Conservation (phyloP, 2,329 filamentous ascomycete genomes). For the Talaromyces atroroseus region DNA sequence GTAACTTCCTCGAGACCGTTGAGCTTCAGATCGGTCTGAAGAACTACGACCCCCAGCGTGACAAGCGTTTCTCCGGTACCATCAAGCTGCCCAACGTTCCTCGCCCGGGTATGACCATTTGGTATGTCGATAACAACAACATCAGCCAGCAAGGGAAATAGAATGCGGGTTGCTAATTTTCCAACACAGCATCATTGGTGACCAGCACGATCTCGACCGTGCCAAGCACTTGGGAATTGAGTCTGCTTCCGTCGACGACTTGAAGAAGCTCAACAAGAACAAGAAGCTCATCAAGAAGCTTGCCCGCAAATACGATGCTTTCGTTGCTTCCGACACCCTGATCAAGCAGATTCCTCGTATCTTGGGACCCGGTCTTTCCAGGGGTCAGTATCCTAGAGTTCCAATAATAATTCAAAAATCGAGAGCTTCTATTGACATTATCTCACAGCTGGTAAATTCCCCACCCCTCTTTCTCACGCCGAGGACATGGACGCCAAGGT, state of each 20-base stretch:
- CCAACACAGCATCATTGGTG: slow-evolving; percentile 65
- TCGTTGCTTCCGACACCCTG: slow-evolving; percentile 91
- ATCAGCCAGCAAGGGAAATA: neutral
- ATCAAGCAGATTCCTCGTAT: slow-evolving; percentile 99
- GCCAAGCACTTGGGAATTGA: slow-evolving; percentile 98
- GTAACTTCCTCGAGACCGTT: slow-evolving; percentile 94
- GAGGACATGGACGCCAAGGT: slow-evolving; percentile 94
- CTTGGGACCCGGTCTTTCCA: slow-evolving; percentile 95
- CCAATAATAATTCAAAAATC: too few relatives aligned
- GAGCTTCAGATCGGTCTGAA: slow-evolving; percentile 82
- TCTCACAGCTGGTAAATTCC: slow-evolving; percentile 90
- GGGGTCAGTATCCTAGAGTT: slow-evolving; percentile 55
- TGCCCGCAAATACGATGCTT: slow-evolving; percentile 99
- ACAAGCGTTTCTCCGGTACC: slow-evolving; percentile 99
- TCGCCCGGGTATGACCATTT: slow-evolving; percentile 85
- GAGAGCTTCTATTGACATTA: slow-evolving; percentile 10
- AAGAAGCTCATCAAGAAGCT: slow-evolving; percentile 99
- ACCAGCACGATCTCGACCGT: slow-evolving; percentile 99
- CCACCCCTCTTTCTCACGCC: slow-evolving; percentile 92
- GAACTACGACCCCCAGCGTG: slow-evolving; percentile 99
- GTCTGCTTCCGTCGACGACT: slow-evolving; percentile 95
- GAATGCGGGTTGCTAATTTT: slow-evolving; percentile 4
- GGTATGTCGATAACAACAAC: slow-evolving; percentile 44
- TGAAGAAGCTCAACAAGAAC: slow-evolving; percentile 99
- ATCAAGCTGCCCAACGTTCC: slow-evolving; percentile 90